phyloP scores from a whole-genome alignment of 441 rosid species.

The Dalechampia spathulata region DNA sequence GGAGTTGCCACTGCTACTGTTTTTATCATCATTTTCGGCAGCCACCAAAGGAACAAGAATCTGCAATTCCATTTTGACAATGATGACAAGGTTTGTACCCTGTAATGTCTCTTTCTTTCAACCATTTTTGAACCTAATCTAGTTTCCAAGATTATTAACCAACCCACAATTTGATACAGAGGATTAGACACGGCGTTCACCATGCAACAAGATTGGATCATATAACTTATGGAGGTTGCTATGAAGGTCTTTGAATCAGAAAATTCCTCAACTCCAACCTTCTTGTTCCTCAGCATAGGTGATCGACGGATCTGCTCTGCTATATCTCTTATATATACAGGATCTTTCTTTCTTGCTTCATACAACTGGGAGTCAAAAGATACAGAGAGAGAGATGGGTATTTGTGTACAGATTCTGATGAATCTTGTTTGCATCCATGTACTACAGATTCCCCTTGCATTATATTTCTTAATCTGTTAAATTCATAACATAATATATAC shows the following conservation, averaged over 20 bases:
- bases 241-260: constrained; percentile 42
- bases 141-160: background rate
- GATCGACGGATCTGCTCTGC: constrained; percentile 3
- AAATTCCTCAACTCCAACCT: too few relatives aligned
- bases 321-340: background rate
- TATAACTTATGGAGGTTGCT: constrained; percentile 65
- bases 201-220: constrained; percentile 64
- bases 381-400: constrained; percentile 2
- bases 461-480: too few relatives aligned
- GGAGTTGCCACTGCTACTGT: constrained; percentile 83
- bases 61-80: constrained; percentile 57
- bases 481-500: too few relatives aligned
- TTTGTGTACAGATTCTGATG: background rate
- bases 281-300: background rate
- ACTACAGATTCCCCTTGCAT: constrained; percentile 3
- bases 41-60: constrained; percentile 43
- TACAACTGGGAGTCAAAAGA: too few relatives aligned
- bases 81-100: constrained; percentile 61
- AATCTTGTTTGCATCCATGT: constrained; percentile 7
- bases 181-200: constrained; percentile 60
- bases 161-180: constrained; percentile 33
- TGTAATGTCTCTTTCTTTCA: background rate
- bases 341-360: constrained; percentile 6
- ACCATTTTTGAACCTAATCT: background rate
- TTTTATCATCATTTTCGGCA: constrained; percentile 58